Conservation (phyloP, 2,329 filamentous ascomycete species). For the Periconia sp. region DNA sequence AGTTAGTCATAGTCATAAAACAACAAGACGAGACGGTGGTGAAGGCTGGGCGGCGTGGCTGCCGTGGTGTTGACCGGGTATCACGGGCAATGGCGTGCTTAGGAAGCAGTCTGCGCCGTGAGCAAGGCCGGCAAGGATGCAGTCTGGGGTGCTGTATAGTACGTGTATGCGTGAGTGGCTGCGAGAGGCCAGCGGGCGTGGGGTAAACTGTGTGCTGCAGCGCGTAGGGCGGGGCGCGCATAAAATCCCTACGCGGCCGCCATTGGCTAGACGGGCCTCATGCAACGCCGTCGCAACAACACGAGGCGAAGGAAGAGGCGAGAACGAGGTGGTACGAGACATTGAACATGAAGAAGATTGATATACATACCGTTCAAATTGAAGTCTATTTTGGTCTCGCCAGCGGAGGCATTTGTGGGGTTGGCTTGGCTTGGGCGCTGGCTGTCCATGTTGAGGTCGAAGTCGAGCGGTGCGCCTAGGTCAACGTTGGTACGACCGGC, state of each 20-base stretch:
- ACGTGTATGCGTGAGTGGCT: slow-evolving; percentile 29
- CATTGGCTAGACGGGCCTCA: slow-evolving; percentile 28
- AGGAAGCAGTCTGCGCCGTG: slow-evolving; percentile 25
- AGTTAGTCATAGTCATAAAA: slow-evolving; percentile 40
- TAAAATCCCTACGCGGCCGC: slow-evolving; percentile 19
- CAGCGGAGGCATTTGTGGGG: slow-evolving; percentile 14
- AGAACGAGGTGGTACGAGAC: too few relatives aligned
- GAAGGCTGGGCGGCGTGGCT: slow-evolving; percentile 13
- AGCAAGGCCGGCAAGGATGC: too few relatives aligned
- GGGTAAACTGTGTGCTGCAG: slow-evolving; percentile 33
- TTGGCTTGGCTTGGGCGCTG: slow-evolving; percentile 19
- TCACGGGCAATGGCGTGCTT: slow-evolving; percentile 47
- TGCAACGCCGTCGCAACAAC: slow-evolving; percentile 18
- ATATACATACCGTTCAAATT: slow-evolving; percentile 40
- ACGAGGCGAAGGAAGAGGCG: slow-evolving; percentile 8
- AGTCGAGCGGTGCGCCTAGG: slow-evolving; percentile 30
- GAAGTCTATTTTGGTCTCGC: slow-evolving; percentile 42
- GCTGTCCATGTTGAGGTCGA: slow-evolving; percentile 36
- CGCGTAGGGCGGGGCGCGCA: slow-evolving; percentile 33
- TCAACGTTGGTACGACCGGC: slow-evolving; percentile 25
- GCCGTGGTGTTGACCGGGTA: slow-evolving; percentile 18
- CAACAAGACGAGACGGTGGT: slow-evolving; percentile 6
- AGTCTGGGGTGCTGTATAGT: slow-evolving; percentile 9
- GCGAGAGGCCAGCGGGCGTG: slow-evolving; percentile 26
- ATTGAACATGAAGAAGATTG: slow-evolving; percentile 15